Evolutionary conservation across 2,329 filamentous ascomycete genomes (phyloP), one percentile per base, ranked within the genome.

Genomic region (Ascochyta clinopodiicola): DNA sequence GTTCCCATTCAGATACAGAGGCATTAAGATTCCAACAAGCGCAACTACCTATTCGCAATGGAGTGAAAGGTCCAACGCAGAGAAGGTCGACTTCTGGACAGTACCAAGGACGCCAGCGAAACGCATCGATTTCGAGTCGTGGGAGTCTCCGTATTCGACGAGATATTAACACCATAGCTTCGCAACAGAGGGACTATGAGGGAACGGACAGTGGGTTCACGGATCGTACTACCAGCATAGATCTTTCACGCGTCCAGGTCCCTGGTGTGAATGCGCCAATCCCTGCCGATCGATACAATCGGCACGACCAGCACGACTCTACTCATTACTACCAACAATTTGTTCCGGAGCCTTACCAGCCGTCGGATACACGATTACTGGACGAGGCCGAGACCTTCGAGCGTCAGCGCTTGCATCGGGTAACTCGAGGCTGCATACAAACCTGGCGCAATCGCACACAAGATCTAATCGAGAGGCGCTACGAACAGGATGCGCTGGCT

Each of bases 361-460:
- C 80, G 8, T 81, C 81, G 13, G 75, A 82, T 40, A 81, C 80
- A 7, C 79, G 82, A 56, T 69, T 84, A 62, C 68, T 81, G 44
- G 77, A 78, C 27, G 81, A 84, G 68, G 81, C 81, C 13, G 80
- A 79, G 32, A 80, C 64, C 4, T 71, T 75, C 44, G 73, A 71
- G 50, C 46, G 70, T 27, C 68, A 68, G 46, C 71, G 70, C n/a
- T 48, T 69, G 24, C 63, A 66, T 27, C 55, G 66, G 21, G 59
- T 70, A 19, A 63, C 61, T 17, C 64, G 74, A 46, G 60, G 49
- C 10, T 68, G 68, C 37, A 61, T 84, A 29, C 75, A 75, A 25
- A 75, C 72, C 56, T 85, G 83, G 83, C 76, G 79, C 44, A 76
- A 80, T 52, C 72, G 73, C 44, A 77, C 79, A 2, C 55, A 70